Base-by-base conservation (phyloP, 208 protist species). In the Acanthamoeba healyi region DNA sequence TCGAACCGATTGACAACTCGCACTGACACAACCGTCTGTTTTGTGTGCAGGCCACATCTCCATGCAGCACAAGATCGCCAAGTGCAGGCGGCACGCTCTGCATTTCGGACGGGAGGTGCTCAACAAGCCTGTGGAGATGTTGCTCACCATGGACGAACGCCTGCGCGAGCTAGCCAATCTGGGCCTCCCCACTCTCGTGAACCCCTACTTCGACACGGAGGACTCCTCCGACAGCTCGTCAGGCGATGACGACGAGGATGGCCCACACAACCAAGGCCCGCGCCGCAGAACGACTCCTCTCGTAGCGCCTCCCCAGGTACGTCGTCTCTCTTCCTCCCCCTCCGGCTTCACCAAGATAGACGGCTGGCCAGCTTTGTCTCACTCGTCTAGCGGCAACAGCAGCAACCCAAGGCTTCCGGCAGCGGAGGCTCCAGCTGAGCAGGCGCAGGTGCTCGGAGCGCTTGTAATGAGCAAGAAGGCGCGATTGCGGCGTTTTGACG, bases 81-180 rank as follows among this genome's bases (percentile, higher is more conserved):
- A 91, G 58, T 93, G 36, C 89, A 93, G 61, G 89, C 36, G 89
- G 10, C 89, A 93, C n/a, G 58, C 51, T 6, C 70, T 93, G 1
- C 89, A 93, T 10, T 93, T 93, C 17, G 6, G 15, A 42, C 19
- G 22, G 49, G 63, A 93, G 9, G 22, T 38, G 32, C 89, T 93
- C 32, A 79, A 93, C 70, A 56, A 82, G 49, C 89, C 70, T 0
- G 42, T 93, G n/a, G 89, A 93, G 65, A 63, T 63, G 29, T 19
- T 93, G 42, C 51, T 93, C 29, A 22, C 15, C n/a, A 24, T n/a
- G 17, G 34, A 61, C 79, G 36, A 77, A 19, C 72, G 72, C 1
- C 82, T 90, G 54, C 34, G 63, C 29, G 87, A 74, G 19, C 63
- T 92, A 7, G 87, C 87, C 40, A 67, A 77, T n/a, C 56, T 92